Evolutionary conservation across 805 yeast genomes (phyloP), one percentile per base, ranked within the genome.

Genomic region (Candida silvatica): DNA sequence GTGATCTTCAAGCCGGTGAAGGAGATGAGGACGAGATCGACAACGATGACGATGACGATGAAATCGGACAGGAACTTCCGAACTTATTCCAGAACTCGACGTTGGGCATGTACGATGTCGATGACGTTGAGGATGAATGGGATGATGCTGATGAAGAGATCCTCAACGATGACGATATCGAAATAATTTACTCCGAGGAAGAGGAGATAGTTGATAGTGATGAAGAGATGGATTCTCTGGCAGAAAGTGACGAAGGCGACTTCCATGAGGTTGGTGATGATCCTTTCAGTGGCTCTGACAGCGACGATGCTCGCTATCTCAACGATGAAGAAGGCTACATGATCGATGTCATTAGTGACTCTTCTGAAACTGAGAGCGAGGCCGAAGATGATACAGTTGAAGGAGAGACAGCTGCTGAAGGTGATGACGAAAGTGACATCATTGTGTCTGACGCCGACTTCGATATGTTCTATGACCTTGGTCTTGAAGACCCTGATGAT

Each of bases 21-120:
- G 60, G 49, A 5, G 76, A 66, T 26, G 72, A 67, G 29, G 78
- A 72, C 22, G 90, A 78, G 26, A 70, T 73, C 19, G 82, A 71
- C 16, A 83, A 75, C n/a, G 75, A 70, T 19, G 83, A 75, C n/a
- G 75, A 70, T 19, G 85, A 79, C 25, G 61, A 65, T 20, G 76
- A 71, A 25, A 59, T 55, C 5, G 52, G 68, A 20, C 94, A 81
- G 35, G 90, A 85, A 35, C 74, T 87, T 0, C 87, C 94, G 0
- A 88, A 88, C 52, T 63, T 88, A 49, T 77, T 90, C 56, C 66
- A 80, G 27, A 88, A 92, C 52, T 88, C 97, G 0, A 84, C 97
- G 0, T 64, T 90, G 27, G 97, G 96, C 2, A 88, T 90, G 94
- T 90, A 81, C 52, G 97, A 90, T 47, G 78, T 83, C 27, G 83